Evolutionary conservation across 2,329 filamentous ascomycete genomes (phyloP).

Genomic region (Thelonectria olida): DNA sequence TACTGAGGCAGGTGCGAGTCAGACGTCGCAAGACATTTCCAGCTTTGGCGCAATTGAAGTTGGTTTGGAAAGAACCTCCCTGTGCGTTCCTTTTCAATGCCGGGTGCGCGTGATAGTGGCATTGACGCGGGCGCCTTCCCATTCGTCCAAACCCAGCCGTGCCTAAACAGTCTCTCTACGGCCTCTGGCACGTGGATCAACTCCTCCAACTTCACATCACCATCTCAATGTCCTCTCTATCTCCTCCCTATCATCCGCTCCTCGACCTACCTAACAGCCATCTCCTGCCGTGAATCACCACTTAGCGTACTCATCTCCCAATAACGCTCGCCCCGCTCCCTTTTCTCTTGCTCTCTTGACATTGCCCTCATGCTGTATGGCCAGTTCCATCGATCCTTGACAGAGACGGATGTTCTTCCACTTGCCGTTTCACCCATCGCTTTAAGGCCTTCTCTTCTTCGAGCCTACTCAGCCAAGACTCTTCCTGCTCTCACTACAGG

Average conservation of each 20-base stretch:
- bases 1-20: no score
- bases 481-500: background rate
- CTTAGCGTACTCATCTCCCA: constrained; percentile 6
- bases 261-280: constrained; percentile 6
- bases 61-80: background rate
- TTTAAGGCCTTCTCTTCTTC: background rate
- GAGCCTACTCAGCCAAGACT: background rate
- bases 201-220: background rate
- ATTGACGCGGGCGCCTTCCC: background rate
- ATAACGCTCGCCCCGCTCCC: constrained; percentile 4
- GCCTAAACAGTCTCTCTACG: background rate
- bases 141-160: background rate
- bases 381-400: constrained; percentile 5
- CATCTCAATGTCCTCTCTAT: background rate
- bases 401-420: constrained; percentile 6
- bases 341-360: background rate
- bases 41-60: no score
- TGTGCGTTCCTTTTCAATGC: background rate
- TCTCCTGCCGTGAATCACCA: background rate
- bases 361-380: constrained; percentile 23
- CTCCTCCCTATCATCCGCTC: background rate
- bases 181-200: background rate
- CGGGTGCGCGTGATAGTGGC: no score
- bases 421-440: background rate
- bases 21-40: no score